These are phyloP conservation scores for Acacia concinna DNA, from an alignment of 331 rosid genomes.

Conservation along the genomic window DNA sequence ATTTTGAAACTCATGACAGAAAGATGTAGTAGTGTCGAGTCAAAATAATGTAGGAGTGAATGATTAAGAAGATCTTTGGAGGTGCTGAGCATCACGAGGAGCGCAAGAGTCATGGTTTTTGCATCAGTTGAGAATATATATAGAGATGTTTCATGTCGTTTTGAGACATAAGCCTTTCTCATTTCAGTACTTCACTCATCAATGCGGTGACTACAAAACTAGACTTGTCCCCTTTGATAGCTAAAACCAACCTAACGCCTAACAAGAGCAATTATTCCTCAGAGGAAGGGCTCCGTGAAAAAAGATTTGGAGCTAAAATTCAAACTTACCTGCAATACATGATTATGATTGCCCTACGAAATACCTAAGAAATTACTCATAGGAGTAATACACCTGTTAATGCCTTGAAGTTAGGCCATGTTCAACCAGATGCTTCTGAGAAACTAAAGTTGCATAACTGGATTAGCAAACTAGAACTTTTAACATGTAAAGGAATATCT, in stretches of 20 bases:
- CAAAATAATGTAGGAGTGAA: constrained; percentile 20
- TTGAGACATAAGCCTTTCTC: neutral
- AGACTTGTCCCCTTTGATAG: neutral
- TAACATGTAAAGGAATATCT: neutral
- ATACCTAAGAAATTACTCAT: neutral
- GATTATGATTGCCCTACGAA: neutral
- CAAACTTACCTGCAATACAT: neutral
- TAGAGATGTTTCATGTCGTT: neutral
- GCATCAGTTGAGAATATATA: neutral
- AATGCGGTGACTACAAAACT: neutral
- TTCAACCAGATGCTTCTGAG: neutral
- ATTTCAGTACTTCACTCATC: neutral
- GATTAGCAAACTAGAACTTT: neutral
- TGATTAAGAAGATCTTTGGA: constrained; percentile 6
- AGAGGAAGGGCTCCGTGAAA: neutral
- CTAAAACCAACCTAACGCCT: neutral
- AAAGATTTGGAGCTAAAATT: neutral
- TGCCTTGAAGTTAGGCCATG: neutral
- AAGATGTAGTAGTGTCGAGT: neutral
- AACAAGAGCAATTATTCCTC: neutral
- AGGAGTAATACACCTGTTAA: neutral
- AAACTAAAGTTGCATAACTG: neutral
- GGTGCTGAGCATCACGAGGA: neutral
- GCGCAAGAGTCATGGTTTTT: neutral
- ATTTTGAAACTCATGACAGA: neutral